phyloP scores from a whole-genome alignment of 495 filamentous ascomycete species.

The Penicillium diatomitis region DNA sequence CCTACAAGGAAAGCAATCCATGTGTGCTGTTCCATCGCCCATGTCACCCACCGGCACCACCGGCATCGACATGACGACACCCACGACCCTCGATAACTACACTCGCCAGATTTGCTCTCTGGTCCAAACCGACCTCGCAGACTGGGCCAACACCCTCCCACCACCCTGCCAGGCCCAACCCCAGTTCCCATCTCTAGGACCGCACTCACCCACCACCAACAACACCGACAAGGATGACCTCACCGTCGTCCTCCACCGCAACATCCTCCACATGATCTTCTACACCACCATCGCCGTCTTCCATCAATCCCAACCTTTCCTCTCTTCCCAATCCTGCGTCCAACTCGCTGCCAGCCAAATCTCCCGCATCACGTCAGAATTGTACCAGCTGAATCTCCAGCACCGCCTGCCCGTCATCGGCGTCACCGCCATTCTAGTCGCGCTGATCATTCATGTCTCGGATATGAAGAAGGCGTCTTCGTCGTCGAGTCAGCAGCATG shows the following conservation, averaged over 20 bases:
- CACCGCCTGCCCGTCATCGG: constrained; percentile 6
- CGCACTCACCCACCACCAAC: too few species aligned
- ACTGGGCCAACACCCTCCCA: constrained; percentile 11
- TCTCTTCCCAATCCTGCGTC: constrained; percentile 11
- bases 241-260: constrained; percentile 8
- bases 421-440: constrained; percentile 10
- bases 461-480: constrained; percentile 2
- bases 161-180: constrained; percentile 1
- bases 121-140: constrained; percentile 5
- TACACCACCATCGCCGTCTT: constrained; percentile 13
- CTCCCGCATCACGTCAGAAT: constrained; percentile 7
- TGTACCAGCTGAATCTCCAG: constrained; percentile 4
- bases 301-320: constrained; percentile 10
- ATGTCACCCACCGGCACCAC: background rate
- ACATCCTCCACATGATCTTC: constrained; percentile 13
- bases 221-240: background rate
- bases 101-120: background rate
- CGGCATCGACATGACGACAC: background rate
- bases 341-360: constrained; percentile 13
- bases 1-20: constrained; percentile 7
- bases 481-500: background rate
- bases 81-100: background rate
- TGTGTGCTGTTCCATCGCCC: background rate
- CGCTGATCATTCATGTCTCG: constrained; percentile 11
- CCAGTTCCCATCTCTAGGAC: too few species aligned